Conservation (phyloP, 192 early-diverging fungal genomes). For the Coemansia sp. region DNA sequence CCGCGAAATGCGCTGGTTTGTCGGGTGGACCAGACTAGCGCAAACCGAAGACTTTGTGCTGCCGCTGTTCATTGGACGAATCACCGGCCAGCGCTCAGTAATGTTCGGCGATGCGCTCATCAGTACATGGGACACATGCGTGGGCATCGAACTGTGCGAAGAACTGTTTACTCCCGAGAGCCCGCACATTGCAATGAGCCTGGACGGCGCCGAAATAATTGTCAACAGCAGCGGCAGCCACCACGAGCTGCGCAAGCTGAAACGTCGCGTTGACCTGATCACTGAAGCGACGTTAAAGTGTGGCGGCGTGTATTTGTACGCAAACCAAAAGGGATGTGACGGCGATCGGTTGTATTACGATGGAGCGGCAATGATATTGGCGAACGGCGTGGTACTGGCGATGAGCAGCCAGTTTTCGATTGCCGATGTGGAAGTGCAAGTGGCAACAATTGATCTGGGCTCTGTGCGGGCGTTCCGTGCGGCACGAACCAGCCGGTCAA, state of each 20-base stretch:
- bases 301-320: constrained; percentile 93
- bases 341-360: constrained; percentile 98
- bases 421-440: constrained; percentile 89
- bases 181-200: constrained; percentile 88
- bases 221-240: constrained; percentile 95
- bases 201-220: constrained; percentile 97
- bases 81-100: constrained; percentile 77
- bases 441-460: constrained; percentile 89
- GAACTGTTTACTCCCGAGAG: constrained; percentile 95
- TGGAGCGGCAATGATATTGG: constrained; percentile 83
- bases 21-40: constrained; percentile 71
- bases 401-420: constrained; percentile 92
- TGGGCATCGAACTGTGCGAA: constrained; percentile 96
- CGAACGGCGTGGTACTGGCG: constrained; percentile 87
- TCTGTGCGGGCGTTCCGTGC: constrained; percentile 82
- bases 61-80: constrained; percentile 74
- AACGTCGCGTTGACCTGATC: constrained; percentile 84
- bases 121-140: constrained; percentile 75
- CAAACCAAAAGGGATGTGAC: constrained; percentile 97
- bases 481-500: constrained; percentile 66
- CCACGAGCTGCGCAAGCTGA: constrained; percentile 93
- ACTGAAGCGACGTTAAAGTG: constrained; percentile 85
- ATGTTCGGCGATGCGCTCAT: constrained; percentile 93
- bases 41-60: constrained; percentile 76
- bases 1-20: constrained; percentile 94